Percentiles rank a stretch among this genome's conserved stretches.
Conservation (phyloP, 768 basidiomycete species). For the Tulasnella sp. region DNA sequence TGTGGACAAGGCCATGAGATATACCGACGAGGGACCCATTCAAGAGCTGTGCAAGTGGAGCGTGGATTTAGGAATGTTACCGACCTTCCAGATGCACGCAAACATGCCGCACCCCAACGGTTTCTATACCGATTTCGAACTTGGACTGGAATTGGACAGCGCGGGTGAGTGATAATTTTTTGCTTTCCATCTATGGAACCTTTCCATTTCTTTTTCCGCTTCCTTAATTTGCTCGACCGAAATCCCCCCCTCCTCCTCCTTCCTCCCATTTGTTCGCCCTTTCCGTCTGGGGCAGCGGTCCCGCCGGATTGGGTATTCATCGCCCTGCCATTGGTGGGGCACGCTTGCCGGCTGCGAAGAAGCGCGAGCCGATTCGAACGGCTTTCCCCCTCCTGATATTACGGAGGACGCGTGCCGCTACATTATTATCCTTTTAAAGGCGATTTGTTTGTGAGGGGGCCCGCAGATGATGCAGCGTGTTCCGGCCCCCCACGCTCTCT, state of each 20-base stretch:
- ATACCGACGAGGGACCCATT: constrained; percentile 65
- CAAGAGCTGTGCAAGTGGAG: constrained; percentile 60
- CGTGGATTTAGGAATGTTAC: constrained; percentile 76
- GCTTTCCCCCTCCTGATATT: background rate
- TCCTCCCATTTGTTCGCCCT: background rate
- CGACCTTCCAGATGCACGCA: constrained; percentile 76
- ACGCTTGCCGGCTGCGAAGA: background rate
- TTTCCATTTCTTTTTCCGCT: background rate
- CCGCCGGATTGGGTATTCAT: background rate
- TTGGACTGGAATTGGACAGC: constrained; percentile 81
- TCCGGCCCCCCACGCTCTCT: background rate
- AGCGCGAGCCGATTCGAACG: background rate
- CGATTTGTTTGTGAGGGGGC: constrained; percentile 4
- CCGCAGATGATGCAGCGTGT: background rate
- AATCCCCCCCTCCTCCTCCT: background rate
- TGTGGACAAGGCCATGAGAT: constrained; percentile 73
- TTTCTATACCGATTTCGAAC: constrained; percentile 86
- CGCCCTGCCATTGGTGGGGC: background rate
- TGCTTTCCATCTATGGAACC: background rate
- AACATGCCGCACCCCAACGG: constrained; percentile 58
- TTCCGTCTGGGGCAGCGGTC: constrained; percentile 5
- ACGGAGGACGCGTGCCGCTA: background rate
- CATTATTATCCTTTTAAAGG: background rate
- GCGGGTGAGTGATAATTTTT: constrained; percentile 45
- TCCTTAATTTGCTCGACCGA: background rate